Conservation (phyloP, 1,284 basidiomycete genomes). For the Leccinum subrobustum region DNA sequence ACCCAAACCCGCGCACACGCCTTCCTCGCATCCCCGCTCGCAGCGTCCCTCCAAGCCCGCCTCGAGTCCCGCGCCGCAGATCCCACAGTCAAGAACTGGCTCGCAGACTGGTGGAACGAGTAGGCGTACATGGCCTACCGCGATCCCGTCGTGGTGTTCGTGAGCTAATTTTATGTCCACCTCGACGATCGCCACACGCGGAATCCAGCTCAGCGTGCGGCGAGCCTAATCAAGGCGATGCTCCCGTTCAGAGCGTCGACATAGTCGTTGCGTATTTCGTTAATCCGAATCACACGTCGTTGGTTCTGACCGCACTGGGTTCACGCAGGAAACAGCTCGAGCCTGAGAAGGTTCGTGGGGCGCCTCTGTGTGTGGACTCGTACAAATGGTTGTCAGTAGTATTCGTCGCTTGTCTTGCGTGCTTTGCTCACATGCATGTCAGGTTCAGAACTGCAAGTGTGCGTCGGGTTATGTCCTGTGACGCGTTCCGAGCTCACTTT, state of each 20-base stretch:
- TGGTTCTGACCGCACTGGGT: not conserved
- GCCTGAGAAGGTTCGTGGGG: conserved; percentile 84
- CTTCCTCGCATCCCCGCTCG: conserved; percentile 73
- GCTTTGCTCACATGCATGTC: not conserved
- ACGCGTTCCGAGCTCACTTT: conserved; percentile 4
- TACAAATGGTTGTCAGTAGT: conserved; percentile 84
- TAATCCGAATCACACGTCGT: not conserved
- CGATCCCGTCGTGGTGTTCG: conserved; percentile 90
- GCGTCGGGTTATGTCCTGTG: conserved; percentile 15
- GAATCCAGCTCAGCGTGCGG: conserved; percentile 68
- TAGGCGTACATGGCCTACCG: conserved; percentile 64
- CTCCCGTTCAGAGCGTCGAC: conserved; percentile 81
- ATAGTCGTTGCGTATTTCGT: conserved; percentile 54
- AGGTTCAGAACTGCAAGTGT: conserved; percentile 86
- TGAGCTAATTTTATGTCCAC: conserved; percentile 96
- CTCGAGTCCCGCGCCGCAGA: conserved; percentile 73
- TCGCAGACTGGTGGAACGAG: conserved; percentile 98
- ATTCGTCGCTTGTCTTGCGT: not conserved
- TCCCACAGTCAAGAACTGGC: conserved; percentile 75
- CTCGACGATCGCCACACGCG: conserved; percentile 61
- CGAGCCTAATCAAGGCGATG: conserved; percentile 79
- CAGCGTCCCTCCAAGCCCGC: conserved; percentile 77
- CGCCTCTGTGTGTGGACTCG: conserved; percentile 91
- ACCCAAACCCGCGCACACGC: conserved; percentile 63
- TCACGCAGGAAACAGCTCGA: conserved; percentile 71